Evolutionary conservation across 192 early-diverging fungal genomes (phyloP).

Genomic region (Irineochytrium annulatum): DNA sequence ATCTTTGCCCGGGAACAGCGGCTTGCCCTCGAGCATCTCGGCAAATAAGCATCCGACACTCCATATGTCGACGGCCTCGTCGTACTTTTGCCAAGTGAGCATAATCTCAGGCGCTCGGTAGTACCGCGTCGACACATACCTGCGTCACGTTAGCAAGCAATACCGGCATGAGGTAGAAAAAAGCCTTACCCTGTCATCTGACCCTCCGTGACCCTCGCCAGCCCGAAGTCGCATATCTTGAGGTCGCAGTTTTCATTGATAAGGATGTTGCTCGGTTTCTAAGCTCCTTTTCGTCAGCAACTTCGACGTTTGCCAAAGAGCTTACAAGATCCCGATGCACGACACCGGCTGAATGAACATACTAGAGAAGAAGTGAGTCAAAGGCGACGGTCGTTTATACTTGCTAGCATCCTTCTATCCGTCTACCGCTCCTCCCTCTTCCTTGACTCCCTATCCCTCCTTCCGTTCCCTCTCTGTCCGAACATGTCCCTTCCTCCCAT

Average conservation of each 20-base stretch:
- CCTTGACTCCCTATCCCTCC: too few species aligned
- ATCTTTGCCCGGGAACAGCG: constrained; percentile 93
- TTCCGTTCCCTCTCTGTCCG: too few species aligned
- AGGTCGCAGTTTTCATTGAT: constrained; percentile 98
- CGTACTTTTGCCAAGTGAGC: constrained; percentile 97
- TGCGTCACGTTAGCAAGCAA: constrained; percentile 2
- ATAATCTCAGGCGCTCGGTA: constrained; percentile 98
- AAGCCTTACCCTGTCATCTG: constrained; percentile 85
- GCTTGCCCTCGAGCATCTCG: constrained; percentile 94
- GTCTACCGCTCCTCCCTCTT: too few species aligned
- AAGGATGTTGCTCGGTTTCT: constrained; percentile 93
- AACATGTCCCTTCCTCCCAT: too few species aligned
- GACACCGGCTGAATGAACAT: constrained; percentile 93
- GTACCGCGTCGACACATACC: constrained; percentile 93
- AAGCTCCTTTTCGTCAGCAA: neutral
- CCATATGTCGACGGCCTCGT: constrained; percentile 95
- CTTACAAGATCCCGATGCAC: constrained; percentile 88
- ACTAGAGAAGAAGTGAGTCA: constrained; percentile 58
- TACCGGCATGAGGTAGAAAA: neutral
- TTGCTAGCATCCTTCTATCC: too few species aligned
- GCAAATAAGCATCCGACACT: constrained; percentile 99
- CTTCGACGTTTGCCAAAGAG: neutral
- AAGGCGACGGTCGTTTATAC: too few species aligned
- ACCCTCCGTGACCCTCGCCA: constrained; percentile 90
- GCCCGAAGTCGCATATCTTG: constrained; percentile 97